phyloP scores from a whole-genome alignment of 2,329 filamentous ascomycete genomes.

The Scedosporium boydii region DNA sequence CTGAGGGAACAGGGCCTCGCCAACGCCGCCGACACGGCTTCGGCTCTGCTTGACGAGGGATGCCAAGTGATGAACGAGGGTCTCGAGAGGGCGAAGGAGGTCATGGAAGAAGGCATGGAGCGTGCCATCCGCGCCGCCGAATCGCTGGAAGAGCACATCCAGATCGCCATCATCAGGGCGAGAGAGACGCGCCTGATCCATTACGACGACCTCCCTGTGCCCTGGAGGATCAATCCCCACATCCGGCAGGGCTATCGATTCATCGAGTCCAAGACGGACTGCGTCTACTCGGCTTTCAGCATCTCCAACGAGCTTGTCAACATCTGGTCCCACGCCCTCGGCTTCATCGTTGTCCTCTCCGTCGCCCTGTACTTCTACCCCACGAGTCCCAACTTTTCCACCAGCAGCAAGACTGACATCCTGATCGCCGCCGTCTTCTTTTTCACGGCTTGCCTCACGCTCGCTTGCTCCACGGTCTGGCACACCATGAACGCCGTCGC shows the following conservation, averaged over 20 bases:
- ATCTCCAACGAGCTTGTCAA: conserved; percentile 93
- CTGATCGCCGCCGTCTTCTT: conserved; percentile 92
- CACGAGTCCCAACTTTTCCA: conserved; percentile 71
- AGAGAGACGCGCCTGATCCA: conserved; percentile 73
- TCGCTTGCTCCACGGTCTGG: conserved; percentile 93
- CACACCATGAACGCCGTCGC: conserved; percentile 98
- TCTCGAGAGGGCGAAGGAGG: conserved; percentile 62
- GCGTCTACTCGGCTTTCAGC: conserved; percentile 71
- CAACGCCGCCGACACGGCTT: conserved; percentile 55
- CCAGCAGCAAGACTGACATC: conserved; percentile 80
- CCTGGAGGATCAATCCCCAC: conserved; percentile 93
- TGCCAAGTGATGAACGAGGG: conserved; percentile 73
- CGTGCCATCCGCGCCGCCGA: conserved; percentile 75
- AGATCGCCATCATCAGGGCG: conserved; percentile 64
- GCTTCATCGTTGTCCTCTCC: conserved; percentile 76
- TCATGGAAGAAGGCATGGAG: conserved; percentile 73
- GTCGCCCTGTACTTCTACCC: conserved; percentile 97
- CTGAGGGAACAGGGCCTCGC: conserved; percentile 68
- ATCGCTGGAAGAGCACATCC: conserved; percentile 74
- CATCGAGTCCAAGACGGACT: conserved; percentile 81
- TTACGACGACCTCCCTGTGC: conserved; percentile 83
- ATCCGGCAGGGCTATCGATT: conserved; percentile 91
- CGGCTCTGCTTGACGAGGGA: conserved; percentile 66
- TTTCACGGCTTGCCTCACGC: conserved; percentile 87
- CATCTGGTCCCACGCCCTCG: conserved; percentile 93